These are phyloP conservation scores for Aspergillus indologenus DNA, from an alignment of 495 filamentous ascomycete species.

Conservation along the genomic window DNA sequence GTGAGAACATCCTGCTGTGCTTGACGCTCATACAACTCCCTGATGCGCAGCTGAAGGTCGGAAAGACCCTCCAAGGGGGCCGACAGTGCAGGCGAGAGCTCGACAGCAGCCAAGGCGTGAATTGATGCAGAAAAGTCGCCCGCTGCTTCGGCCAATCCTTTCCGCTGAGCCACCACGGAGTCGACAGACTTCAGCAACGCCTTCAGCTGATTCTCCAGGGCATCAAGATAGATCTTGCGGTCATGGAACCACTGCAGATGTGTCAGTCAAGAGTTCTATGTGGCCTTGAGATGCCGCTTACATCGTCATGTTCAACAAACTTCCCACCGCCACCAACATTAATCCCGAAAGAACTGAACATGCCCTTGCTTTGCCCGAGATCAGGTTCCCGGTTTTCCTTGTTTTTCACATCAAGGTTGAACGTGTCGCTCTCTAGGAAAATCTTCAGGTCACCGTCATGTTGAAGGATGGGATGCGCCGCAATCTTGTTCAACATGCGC, in stretches of 20 bases:
- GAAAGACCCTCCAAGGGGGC: constrained; percentile 85
- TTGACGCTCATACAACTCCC: constrained; percentile 92
- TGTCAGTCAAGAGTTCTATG: constrained; percentile 1
- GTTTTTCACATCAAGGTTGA: constrained; percentile 95
- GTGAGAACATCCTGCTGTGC: constrained; percentile 96
- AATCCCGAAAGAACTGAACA: constrained; percentile 82
- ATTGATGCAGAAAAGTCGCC: constrained; percentile 89
- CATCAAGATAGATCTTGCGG: constrained; percentile 88
- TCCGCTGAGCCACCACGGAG: constrained; percentile 83
- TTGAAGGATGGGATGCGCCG: constrained; percentile 84
- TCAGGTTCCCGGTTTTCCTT: constrained; percentile 89
- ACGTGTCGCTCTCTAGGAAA: constrained; percentile 92
- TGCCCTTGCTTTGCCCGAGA: constrained; percentile 85
- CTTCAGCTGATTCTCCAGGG: constrained; percentile 91
- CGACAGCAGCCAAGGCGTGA: constrained; percentile 83
- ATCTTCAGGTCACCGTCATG: constrained; percentile 92
- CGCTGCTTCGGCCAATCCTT: constrained; percentile 87
- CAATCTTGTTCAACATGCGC: constrained; percentile 95
- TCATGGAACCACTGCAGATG: constrained; percentile 87
- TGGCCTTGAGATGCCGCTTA: constrained; percentile 39
- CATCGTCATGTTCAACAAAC: constrained; percentile 97
- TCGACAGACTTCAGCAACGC: constrained; percentile 91
- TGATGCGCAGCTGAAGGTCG: constrained; percentile 87
- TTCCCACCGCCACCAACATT: constrained; percentile 71
- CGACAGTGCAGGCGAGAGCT: constrained; percentile 84